phyloP scores from a whole-genome alignment of 1,284 basidiomycete genomes.

The Trichosporon inkin region DNA sequence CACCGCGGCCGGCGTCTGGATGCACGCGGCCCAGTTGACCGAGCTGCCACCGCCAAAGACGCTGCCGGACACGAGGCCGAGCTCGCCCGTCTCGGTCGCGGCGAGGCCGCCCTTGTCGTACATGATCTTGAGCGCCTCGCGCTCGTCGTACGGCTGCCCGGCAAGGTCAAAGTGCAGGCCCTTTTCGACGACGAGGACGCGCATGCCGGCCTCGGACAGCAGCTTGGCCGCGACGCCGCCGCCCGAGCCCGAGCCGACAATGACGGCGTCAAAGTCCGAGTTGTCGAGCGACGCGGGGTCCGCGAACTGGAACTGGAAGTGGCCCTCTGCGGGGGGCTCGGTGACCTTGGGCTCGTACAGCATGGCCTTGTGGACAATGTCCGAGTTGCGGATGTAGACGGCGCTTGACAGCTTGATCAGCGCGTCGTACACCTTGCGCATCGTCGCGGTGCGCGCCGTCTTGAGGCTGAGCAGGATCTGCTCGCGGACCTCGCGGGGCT shows the following conservation, averaged over 20 bases:
- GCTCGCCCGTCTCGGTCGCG: constrained; percentile 46
- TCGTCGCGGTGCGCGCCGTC: constrained; percentile 6
- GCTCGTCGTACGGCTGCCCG: constrained; percentile 42
- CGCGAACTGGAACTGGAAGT: constrained; percentile 10
- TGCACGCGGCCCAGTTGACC: constrained; percentile 54
- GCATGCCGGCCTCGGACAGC: constrained; percentile 41
- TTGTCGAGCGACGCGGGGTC: neutral
- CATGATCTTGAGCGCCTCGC: constrained; percentile 44
- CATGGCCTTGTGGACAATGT: constrained; percentile 13
- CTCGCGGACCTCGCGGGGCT: constrained; percentile 14
- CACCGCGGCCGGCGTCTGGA: constrained; percentile 23
- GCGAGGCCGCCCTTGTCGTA: constrained; percentile 50
- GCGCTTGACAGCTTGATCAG: constrained; percentile 15
- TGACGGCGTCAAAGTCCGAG: constrained; percentile 15
- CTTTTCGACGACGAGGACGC: constrained; percentile 53
- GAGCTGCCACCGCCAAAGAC: constrained; percentile 53
- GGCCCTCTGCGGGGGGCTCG: neutral
- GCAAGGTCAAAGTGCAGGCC: constrained; percentile 47
- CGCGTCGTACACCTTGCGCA: constrained; percentile 20
- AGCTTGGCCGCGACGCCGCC: constrained; percentile 49
- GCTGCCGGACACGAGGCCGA: constrained; percentile 49
- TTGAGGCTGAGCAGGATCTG: constrained; percentile 17
- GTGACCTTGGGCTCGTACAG: constrained; percentile 6
- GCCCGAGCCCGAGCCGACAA: constrained; percentile 53
- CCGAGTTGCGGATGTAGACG: constrained; percentile 18